Base-by-base conservation (phyloP, 2,329 filamentous ascomycete species). In the Remersonia thermophila region DNA sequence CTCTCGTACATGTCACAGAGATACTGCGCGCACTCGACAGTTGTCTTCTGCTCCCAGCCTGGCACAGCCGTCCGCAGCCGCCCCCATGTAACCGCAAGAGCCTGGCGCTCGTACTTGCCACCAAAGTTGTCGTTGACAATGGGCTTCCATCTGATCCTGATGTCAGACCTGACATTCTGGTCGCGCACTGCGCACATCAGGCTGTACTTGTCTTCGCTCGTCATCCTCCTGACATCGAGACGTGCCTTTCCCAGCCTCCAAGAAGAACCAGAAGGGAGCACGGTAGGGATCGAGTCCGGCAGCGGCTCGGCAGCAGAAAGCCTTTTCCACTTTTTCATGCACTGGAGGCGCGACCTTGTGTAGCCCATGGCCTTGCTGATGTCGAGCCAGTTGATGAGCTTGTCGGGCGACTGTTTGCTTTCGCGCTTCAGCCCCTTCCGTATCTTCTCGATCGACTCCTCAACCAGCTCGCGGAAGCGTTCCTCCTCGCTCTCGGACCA, bases 321-420 rank as follows among this genome's bases (percentile, higher is more conserved):
- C 18, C 60, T 54, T 40, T 69, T 71, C 76, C 78, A 85, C 51
- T 86, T 85, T 17, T 65, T 65, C 17, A 68, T 63, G 51, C 80
- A 84, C 52, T 83, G 79, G 16, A 82, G 65, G 3, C 76, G 69
- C 42, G 70, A 80, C 30, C 82, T 66, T 7, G 63, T 73, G 32
- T 65, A 61, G 11, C 60, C 65, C 71, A 86, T 77, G 36, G 65
- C 65, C 40, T 71, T 59, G 46, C 75, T 78, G 16, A 86, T 71
- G 7, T 62, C 54, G 33, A 69, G 61, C 80, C 80, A 86, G 47
- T 80, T 72, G 42, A 85, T 65, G 23, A 74, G 55, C 13, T 64
- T 58, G 42, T 72, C 67, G 30, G 71, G 63, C 2, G 62, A 52
- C 12, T 59, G 57, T n/a, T 55, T 58, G 43, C 7, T 53, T 11